Evolutionary conservation across 352 stramenopile species (phyloP), one percentile per base, ranked within the genome.

Genomic region (Phytophthora tubulina): DNA sequence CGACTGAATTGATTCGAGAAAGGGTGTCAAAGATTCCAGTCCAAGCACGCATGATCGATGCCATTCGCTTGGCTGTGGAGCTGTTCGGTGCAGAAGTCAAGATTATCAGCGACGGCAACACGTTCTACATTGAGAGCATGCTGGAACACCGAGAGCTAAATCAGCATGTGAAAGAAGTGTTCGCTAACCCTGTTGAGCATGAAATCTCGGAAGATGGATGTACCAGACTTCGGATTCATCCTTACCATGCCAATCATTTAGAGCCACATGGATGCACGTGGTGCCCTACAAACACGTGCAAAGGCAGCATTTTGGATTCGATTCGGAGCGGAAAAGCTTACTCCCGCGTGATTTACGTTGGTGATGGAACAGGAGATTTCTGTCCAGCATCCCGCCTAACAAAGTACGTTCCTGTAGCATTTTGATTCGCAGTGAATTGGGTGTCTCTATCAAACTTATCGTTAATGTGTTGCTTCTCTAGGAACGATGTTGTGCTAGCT

Each of bases 281-380:
- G 53, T 95, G 88, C n/a, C 86, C 86, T 3, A 61, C 74, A 21
- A 92, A 94, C 66, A 92, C 93, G 84, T 95, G 88, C 78, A 95
- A 95, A 69, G 88, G 85, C 60, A 52, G 31, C 52, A 91, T 94
- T 15, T 57, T 95, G 39, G 82, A 93, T n/a, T 62, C 63, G 0
- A 82, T 95, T 67, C 81, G 75, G 14, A 56, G 32, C 3, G 52
- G 68, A 1, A 71, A 75, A 6, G 10, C 10, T 0, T 91, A 81
- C 55, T 55, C 81, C 6, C 74, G 78, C 14, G 75, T 95, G 21
- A 54, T 95, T 17, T 95, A 95, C 66, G 72, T 94, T 21, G 86
- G 88, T 10, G 86, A 95, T 57, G 88, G 86, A n/a, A 49, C 46
- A 2, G 88, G 84, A 15, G 86, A 95, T 44, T 92, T 85, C 44